Evolutionary conservation across 257 asterid species (phyloP).

Genomic region (Solanum arcanum): DNA sequence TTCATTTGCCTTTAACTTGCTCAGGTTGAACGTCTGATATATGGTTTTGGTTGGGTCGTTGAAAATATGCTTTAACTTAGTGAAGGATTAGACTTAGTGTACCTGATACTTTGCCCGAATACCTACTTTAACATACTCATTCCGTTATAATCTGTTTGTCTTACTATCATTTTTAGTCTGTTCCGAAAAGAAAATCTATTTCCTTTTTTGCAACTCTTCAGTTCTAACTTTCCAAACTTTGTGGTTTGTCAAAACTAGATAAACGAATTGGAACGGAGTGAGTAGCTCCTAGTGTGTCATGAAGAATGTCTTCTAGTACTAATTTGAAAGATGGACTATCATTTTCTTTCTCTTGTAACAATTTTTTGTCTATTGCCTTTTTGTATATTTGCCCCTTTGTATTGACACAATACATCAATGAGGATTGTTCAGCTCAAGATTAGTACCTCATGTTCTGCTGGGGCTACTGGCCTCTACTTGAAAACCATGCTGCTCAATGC

Average conservation of each 20-base stretch:
- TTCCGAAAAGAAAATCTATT: neutral
- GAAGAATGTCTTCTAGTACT: neutral
- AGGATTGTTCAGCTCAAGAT: neutral
- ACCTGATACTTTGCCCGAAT: neutral
- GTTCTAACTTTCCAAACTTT: neutral
- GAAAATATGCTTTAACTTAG: neutral
- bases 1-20: neutral
- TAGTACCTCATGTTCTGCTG: neutral
- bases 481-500: neutral
- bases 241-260: neutral
- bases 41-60: neutral
- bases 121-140: neutral
- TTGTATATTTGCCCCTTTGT: neutral
- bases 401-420: neutral
- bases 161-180: neutral
- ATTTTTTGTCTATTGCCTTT: neutral
- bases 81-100: neutral
- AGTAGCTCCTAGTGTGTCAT: neutral
- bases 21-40: neutral
- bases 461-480: neutral
- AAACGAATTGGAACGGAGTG: neutral
- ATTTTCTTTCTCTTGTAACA: neutral
- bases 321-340: neutral
- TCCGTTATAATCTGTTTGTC: neutral
- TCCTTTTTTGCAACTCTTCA: neutral